These are phyloP conservation scores for Scenedesmus sp. DNA, from an alignment of 163 green algal species.

Conservation along the genomic window DNA sequence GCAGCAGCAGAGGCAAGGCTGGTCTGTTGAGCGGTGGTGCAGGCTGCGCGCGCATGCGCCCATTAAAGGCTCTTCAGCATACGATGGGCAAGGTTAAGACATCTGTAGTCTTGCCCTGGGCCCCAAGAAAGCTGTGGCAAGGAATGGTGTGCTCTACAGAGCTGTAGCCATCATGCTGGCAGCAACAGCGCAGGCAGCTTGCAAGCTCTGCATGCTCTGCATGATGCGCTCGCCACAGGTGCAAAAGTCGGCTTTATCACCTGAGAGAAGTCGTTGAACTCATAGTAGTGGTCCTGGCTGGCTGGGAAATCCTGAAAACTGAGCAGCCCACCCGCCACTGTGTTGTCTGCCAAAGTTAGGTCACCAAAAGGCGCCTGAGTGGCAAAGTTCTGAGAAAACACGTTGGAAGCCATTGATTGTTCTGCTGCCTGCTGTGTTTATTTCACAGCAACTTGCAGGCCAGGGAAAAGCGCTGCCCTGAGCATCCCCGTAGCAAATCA, in stretches of 20 bases:
- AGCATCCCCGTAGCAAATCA: not conserved
- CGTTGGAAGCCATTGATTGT: not conserved
- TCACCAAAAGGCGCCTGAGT: slow-evolving; percentile 29
- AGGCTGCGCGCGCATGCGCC: not conserved
- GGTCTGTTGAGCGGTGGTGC: not conserved
- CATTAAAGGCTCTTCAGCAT: not conserved
- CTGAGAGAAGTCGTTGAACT: slow-evolving; percentile 24
- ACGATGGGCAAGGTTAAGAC: not conserved
- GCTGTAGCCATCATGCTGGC: not conserved
- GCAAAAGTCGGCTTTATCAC: not conserved
- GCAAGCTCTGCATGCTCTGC: not conserved
- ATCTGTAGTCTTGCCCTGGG: not conserved
- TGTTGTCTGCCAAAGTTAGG: slow-evolving; percentile 3
- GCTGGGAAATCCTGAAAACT: slow-evolving; percentile 29
- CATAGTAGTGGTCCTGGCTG: slow-evolving; percentile 1
- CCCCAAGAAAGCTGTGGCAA: not conserved
- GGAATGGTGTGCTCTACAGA: not conserved
- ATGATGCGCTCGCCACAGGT: not conserved
- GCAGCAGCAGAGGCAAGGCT: not conserved
- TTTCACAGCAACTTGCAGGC: not conserved
- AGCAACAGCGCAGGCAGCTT: not conserved
- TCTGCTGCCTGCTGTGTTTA: not conserved
- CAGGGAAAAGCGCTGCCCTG: not conserved
- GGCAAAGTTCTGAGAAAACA: slow-evolving; percentile 25
- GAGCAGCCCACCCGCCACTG: slow-evolving; percentile 7